Percentiles rank a stretch among this genome's conserved stretches.
These are phyloP conservation scores for Trichosporon ovoides DNA, from an alignment of 1,284 basidiomycete species.

Conservation along the genomic window DNA sequence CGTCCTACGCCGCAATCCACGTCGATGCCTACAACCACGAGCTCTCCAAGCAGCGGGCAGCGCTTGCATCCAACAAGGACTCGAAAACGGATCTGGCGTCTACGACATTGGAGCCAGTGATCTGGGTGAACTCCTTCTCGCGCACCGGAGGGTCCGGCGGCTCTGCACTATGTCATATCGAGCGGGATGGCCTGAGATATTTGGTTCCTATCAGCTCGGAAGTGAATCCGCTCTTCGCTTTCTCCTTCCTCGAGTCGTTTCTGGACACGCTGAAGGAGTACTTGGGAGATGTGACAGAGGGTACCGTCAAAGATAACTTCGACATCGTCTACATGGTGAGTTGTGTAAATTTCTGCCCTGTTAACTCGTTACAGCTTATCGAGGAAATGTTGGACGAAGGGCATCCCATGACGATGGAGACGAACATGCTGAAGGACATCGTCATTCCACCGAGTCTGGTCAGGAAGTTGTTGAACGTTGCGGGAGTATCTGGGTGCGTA, in stretches of 20 bases:
- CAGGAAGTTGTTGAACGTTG: conserved; percentile 65
- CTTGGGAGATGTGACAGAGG: conserved; percentile 66
- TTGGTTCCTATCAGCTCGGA: conserved; percentile 70
- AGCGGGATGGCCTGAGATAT: conserved; percentile 66
- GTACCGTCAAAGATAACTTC: conserved; percentile 84
- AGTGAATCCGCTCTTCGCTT: conserved; percentile 82
- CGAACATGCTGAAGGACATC: conserved; percentile 85
- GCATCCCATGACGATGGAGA: conserved; percentile 88
- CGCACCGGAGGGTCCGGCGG: conserved; percentile 18
- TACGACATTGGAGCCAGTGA: conserved; percentile 30
- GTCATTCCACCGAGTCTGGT: conserved; percentile 80
- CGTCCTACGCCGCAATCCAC: conserved; percentile 76
- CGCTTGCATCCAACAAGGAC: conserved; percentile 19
- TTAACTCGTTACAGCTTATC: conserved; percentile 59
- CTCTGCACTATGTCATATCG: conserved; percentile 59
- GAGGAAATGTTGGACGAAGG: conserved; percentile 95
- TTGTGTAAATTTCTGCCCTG: background rate
- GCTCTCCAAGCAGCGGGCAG: conserved; percentile 53
- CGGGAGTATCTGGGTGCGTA: conserved; percentile 55
- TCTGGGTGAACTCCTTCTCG: conserved; percentile 42
- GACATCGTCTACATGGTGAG: conserved; percentile 87
- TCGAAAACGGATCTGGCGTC: background rate
- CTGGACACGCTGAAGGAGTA: conserved; percentile 79
- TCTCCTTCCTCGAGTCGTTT: conserved; percentile 81
- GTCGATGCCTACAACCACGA: conserved; percentile 78